A percentile compares a stretch with the other conserved stretches of the same genome.
Evolutionary conservation across 2,329 filamentous ascomycete genomes (phyloP).

Genomic region (Colletotrichum eremochloae): DNA sequence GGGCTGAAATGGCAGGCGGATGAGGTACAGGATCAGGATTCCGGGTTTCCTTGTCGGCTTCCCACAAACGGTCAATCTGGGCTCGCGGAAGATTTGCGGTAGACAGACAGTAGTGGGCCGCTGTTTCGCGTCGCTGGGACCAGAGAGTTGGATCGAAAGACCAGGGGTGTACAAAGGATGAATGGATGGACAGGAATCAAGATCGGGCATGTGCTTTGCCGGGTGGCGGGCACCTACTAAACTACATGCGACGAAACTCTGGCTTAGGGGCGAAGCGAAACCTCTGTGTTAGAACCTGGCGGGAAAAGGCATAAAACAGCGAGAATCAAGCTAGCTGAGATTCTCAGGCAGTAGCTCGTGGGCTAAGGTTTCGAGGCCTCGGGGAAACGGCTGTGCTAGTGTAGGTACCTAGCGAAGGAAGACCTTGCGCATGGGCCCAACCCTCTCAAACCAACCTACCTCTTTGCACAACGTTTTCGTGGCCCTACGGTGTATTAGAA

Average conservation of each 20-base stretch:
- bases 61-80: neutral
- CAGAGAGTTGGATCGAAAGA: conserved; percentile 4
- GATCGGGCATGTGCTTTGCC: neutral
- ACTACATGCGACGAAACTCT: neutral
- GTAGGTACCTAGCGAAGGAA: neutral
- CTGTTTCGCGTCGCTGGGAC: conserved; percentile 3
- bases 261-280: neutral
- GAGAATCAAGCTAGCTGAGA: neutral
- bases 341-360: conserved; percentile 9
- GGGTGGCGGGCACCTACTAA: conserved; percentile 4
- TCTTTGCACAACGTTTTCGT: conserved; percentile 25
- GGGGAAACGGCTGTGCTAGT: conserved; percentile 22
- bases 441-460: conserved; percentile 5
- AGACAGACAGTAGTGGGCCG: neutral
- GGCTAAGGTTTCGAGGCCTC: conserved; percentile 31
- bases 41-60: neutral
- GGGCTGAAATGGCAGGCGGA: conserved; percentile 2
- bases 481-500: conserved; percentile 6
- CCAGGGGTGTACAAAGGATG: neutral
- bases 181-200: neutral
- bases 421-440: conserved; percentile 7
- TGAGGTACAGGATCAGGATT: neutral
- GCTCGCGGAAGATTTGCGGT: neutral
- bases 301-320: neutral
- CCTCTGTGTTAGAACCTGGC: conserved; percentile 6